These are phyloP conservation scores for Phaseolus coccineus DNA, from an alignment of 331 rosid species.

Conservation along the genomic window DNA sequence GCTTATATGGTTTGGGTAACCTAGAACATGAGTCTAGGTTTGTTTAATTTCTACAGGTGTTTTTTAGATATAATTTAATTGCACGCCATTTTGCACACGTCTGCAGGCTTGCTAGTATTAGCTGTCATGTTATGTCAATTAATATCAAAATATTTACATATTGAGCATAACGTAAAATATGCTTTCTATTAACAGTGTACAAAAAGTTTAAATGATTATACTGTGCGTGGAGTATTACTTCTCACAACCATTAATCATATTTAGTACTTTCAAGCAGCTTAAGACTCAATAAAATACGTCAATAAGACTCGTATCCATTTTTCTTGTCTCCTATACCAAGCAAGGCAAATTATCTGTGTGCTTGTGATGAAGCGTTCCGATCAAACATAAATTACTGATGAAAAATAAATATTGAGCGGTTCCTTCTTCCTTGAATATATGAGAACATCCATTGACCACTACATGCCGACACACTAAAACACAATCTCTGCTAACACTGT, in stretches of 20 bases:
- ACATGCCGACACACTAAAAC: constrained; percentile 18
- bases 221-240: background rate
- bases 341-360: constrained; percentile 8
- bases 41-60: background rate
- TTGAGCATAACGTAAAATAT: background rate
- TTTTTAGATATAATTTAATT: constrained; percentile 7
- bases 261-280: background rate
- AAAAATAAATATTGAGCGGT: background rate
- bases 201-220: background rate
- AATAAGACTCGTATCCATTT: background rate
- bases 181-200: background rate
- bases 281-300: constrained; percentile 6
- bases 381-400: background rate
- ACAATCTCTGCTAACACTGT: constrained; percentile 2
- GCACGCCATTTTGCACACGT: background rate
- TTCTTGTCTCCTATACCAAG: background rate
- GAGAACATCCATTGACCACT: constrained; percentile 34
- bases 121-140: background rate
- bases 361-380: background rate
- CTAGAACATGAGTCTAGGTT: background rate
- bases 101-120: constrained; percentile 8
- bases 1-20: background rate
- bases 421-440: constrained; percentile 15
- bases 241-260: constrained; percentile 9
- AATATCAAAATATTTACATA: constrained; percentile 6